phyloP scores from a whole-genome alignment of 106 monocot genomes.

The Dendrobium huoshanense region DNA sequence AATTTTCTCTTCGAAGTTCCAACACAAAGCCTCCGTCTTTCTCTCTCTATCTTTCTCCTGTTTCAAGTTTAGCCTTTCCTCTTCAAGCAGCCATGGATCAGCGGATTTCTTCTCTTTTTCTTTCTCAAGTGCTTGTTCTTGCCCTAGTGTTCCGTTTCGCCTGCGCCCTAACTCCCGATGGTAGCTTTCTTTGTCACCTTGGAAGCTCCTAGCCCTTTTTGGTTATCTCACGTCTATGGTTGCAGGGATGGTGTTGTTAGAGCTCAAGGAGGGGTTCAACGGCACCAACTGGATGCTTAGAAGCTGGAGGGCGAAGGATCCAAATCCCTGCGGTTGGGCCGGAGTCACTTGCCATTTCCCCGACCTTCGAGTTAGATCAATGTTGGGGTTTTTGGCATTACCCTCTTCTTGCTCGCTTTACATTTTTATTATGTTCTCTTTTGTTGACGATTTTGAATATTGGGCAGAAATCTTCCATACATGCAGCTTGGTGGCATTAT shows the following conservation, averaged over 20 bases:
- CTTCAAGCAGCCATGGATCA: not conserved
- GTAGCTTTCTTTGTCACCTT: not conserved
- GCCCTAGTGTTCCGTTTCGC: not conserved
- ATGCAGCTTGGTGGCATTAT: slow-evolving; percentile 80
- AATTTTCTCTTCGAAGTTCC: not conserved
- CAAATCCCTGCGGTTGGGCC: slow-evolving; percentile 78
- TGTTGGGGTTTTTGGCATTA: slow-evolving; percentile 22
- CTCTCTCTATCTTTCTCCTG: not conserved
- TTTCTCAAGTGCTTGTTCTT: not conserved
- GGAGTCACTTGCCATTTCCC: slow-evolving; percentile 77
- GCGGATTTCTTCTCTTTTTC: not conserved
- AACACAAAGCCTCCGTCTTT: not conserved
- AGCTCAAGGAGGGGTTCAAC: slow-evolving; percentile 68
- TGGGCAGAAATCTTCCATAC: slow-evolving; percentile 69
- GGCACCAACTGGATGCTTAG: slow-evolving; percentile 34
- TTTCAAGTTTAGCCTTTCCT: not conserved
- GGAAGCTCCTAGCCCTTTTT: not conserved
- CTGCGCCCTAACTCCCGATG: slow-evolving; percentile 11
- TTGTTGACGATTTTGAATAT: not conserved
- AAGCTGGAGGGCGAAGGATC: slow-evolving; percentile 53
- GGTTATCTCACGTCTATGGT: not conserved
- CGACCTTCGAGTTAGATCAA: slow-evolving; percentile 74
- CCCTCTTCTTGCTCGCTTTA: not conserved
- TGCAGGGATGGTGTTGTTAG: slow-evolving; percentile 65
- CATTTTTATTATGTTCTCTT: not conserved